Base-by-base conservation (phyloP, 257 asterid species). In the Salvia hispanica region DNA sequence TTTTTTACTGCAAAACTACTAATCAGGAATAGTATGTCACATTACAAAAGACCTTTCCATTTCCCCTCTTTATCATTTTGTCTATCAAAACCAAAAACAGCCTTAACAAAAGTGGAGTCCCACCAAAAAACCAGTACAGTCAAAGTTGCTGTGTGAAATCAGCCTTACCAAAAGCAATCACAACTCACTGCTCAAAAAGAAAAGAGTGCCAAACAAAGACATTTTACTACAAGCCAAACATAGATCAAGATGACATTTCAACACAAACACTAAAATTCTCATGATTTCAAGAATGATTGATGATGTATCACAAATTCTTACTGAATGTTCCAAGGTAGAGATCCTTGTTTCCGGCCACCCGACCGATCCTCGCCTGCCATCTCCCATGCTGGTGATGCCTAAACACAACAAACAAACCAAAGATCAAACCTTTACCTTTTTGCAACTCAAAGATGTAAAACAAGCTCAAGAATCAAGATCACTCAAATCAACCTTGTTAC, bases 381-480 rank as follows among this genome's bases (percentile, higher is more conserved):
- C 95, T 81, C 4, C 92, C 95, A 43, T 87, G 95, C 74, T 87
- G 95, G 64, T 87, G 95, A 72, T 87, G 88, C 82, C 86, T 85
- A 70, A 28, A 47, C 47, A 70, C 25, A 31, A 33, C 14, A 18
- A 34, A 40, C 9, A 4, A 59, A 31, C 4, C 34, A 4, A 4
- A 18, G 3, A 7, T 62, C 28, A 5, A 16, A 37, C 57, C 11
- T 21, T 62, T 25, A 0, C 57, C 11, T 21, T 62, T 25, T 1
- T 46, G 0, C 9, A 7, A 9, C 5, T 9, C 1, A 10, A 37
- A 36, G 6, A 5, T 9, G 5, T 33, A 8, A 37, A 2, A 28
- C 6, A 39, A 34, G 7, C n/a, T 48, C 56, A 66, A 72, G 43
- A 50, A 36, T 48, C 56, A 66, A 72, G 43, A 50, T 45, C 14